Evolutionary conservation across 208 protist genomes (phyloP).

Genomic region (Angomonas deanei): DNA sequence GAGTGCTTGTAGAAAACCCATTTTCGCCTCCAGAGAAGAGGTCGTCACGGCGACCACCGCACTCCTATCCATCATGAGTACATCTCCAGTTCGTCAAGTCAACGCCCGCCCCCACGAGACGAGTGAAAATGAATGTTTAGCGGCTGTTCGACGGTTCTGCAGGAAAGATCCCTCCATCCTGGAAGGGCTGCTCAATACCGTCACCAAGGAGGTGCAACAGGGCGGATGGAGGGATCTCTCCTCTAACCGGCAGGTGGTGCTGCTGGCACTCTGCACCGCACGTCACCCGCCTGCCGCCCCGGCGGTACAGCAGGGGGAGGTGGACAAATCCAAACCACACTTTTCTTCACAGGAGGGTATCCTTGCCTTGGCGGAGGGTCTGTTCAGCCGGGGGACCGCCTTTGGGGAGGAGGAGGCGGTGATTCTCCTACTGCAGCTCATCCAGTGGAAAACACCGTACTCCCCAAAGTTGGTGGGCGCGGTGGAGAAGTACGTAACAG

Average conservation of each 20-base stretch:
- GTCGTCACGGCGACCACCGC: too few species aligned
- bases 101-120: too few species aligned
- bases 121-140: too few species aligned
- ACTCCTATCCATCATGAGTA: too few species aligned
- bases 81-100: too few species aligned
- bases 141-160: too few species aligned
- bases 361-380: not conserved
- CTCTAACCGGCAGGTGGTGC: not conserved
- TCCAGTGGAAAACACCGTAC: conserved; percentile 26
- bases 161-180: not conserved
- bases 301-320: not conserved
- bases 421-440: conserved; percentile 12
- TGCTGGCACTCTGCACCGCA: not conserved
- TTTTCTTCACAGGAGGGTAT: not conserved
- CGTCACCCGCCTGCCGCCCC: not conserved
- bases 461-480: conserved; percentile 29
- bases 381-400: not conserved
- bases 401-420: conserved; percentile 4
- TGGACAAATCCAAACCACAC: not conserved
- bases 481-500: conserved; percentile 19
- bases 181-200: not conserved
- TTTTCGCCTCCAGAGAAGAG: too few species aligned
- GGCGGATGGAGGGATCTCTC: not conserved
- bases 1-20: too few species aligned
- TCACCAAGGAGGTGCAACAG: not conserved